Conservation (phyloP, 2,329 filamentous ascomycete species). For the Plenodomus lindquistii region DNA sequence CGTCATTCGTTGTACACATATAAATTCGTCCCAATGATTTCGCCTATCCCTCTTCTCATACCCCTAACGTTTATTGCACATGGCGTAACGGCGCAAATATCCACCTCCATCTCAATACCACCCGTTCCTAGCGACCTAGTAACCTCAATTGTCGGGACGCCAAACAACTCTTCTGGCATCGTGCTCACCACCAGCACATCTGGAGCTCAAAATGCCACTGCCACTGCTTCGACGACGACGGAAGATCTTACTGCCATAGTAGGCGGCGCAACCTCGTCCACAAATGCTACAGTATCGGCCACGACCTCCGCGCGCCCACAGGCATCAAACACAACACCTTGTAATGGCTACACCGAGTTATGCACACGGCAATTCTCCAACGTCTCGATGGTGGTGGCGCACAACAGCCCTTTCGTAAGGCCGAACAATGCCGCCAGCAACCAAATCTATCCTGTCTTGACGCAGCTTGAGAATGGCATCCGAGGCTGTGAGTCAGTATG, state of each 20-base stretch:
- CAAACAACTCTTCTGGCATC: neutral
- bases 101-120: slow-evolving; percentile 6
- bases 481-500: slow-evolving; percentile 34
- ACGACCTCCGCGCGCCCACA: slow-evolving; percentile 13
- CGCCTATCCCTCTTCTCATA: slow-evolving; percentile 6
- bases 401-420: slow-evolving; percentile 42
- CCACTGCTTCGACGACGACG: slow-evolving; percentile 12
- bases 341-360: slow-evolving; percentile 43
- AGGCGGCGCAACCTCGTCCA: slow-evolving; percentile 14
- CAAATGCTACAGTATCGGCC: slow-evolving; percentile 11
- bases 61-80: slow-evolving; percentile 7
- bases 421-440: slow-evolving; percentile 40
- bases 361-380: slow-evolving; percentile 41
- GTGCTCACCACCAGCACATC: slow-evolving; percentile 8
- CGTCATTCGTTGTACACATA: neutral
- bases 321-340: slow-evolving; percentile 34
- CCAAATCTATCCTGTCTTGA: slow-evolving; percentile 30
- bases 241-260: slow-evolving; percentile 23
- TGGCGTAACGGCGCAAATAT: slow-evolving; percentile 18
- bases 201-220: slow-evolving; percentile 15
- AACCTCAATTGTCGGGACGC: neutral
- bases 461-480: slow-evolving; percentile 41
- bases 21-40: slow-evolving; percentile 15
- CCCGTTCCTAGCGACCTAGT: slow-evolving; percentile 14
- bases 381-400: slow-evolving; percentile 41